Evolutionary conservation across 108 stramenopile genomes (phyloP).

Genomic region (Pelagomonas calceolata): DNA sequence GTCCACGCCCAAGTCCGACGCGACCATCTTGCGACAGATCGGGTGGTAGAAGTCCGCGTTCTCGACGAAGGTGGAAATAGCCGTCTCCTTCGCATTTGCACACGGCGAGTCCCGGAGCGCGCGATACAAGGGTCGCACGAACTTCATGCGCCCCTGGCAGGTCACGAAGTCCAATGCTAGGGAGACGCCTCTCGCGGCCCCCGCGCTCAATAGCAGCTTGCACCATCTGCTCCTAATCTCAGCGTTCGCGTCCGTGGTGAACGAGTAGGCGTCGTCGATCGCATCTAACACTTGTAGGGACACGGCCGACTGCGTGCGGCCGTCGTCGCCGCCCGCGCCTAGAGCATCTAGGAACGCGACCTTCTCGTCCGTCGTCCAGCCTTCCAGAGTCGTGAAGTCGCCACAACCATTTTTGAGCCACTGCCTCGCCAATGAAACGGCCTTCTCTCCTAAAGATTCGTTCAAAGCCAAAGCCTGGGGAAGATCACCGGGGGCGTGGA

Average conservation of each 20-base stretch:
- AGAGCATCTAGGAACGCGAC: conserved; percentile 71
- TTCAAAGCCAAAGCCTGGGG: neutral
- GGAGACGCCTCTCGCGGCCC: conserved; percentile 53
- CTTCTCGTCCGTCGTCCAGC: conserved; percentile 72
- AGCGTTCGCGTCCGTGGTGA: conserved; percentile 59
- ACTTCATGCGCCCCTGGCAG: conserved; percentile 97
- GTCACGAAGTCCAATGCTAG: conserved; percentile 73
- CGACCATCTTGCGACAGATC: conserved; percentile 83
- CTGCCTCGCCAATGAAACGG: too few relatives aligned
- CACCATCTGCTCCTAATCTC: conserved; percentile 85
- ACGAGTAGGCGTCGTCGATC: conserved; percentile 59
- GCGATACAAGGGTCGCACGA: conserved; percentile 76
- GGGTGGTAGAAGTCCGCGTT: conserved; percentile 84
- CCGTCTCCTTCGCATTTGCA: conserved; percentile 42
- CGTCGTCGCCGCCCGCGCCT: conserved; percentile 21
- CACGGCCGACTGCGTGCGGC: conserved; percentile 24
- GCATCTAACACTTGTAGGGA: conserved; percentile 40
- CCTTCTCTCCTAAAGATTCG: neutral
- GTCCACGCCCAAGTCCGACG: conserved; percentile 41
- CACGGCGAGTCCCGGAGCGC: conserved; percentile 56
- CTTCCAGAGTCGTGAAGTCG: conserved; percentile 11
- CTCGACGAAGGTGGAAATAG: conserved; percentile 61
- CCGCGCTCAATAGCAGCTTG: conserved; percentile 54
- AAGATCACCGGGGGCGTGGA: conserved; percentile 15
- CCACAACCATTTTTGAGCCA: too few relatives aligned